phyloP scores from a whole-genome alignment of 495 filamentous ascomycete species.

The Penicillium roqueforti region DNA sequence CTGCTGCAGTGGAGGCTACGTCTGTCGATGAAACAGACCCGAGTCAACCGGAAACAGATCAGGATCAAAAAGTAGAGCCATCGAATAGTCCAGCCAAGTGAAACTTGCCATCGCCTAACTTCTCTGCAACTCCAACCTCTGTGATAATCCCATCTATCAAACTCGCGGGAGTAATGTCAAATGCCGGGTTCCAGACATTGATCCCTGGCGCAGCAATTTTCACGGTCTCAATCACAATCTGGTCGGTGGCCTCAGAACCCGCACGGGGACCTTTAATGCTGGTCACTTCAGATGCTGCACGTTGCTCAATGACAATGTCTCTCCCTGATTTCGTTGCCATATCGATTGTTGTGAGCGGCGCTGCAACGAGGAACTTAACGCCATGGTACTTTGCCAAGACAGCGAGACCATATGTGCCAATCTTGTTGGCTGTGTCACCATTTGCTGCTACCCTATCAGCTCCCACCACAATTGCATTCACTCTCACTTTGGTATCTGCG shows the following conservation, averaged over 20 bases:
- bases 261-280: slow-evolving; percentile 72
- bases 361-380: slow-evolving; percentile 91
- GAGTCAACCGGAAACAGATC: slow-evolving; percentile 11
- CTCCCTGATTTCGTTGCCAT: slow-evolving; percentile 67
- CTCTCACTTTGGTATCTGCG: slow-evolving; percentile 52
- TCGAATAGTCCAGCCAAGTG: slow-evolving; percentile 58
- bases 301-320: slow-evolving; percentile 84
- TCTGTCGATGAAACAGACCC: not conserved
- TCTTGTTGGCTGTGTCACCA: slow-evolving; percentile 97
- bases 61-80: slow-evolving; percentile 11
- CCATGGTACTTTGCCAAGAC: slow-evolving; percentile 81
- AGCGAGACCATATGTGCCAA: slow-evolving; percentile 90
- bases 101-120: slow-evolving; percentile 68
- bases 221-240: slow-evolving; percentile 61
- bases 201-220: slow-evolving; percentile 78
- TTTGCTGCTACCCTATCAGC: slow-evolving; percentile 94
- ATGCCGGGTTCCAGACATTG: slow-evolving; percentile 90
- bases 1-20: not conserved
- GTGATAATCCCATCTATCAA: slow-evolving; percentile 94
- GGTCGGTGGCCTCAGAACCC: slow-evolving; percentile 40
- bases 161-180: slow-evolving; percentile 83
- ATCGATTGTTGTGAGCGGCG: slow-evolving; percentile 92
- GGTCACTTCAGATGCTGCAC: slow-evolving; percentile 72
- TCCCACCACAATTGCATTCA: slow-evolving; percentile 86
- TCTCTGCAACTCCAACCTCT: slow-evolving; percentile 82